Conservation (phyloP, 2,329 filamentous ascomycete genomes). For the Capronia epimyces region DNA sequence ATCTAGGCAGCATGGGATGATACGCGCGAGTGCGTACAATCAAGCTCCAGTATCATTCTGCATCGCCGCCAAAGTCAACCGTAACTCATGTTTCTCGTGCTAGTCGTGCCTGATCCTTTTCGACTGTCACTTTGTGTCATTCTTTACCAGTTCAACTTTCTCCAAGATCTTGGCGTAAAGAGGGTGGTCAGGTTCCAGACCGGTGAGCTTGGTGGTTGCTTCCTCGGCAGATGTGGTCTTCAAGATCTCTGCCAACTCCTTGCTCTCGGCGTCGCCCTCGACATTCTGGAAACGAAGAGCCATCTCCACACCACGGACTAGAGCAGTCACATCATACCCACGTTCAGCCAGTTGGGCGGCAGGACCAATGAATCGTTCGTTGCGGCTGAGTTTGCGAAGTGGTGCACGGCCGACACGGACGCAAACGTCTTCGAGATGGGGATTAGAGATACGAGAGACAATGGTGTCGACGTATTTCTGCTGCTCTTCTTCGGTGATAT, state of each 20-base stretch:
- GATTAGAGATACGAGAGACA: conserved; percentile 87
- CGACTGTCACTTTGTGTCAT: conserved; percentile 35
- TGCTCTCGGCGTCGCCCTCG: conserved; percentile 82
- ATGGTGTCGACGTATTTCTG: conserved; percentile 86
- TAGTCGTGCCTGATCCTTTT: background rate
- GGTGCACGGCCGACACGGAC: conserved; percentile 94
- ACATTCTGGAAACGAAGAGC: conserved; percentile 94
- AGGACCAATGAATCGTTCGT: conserved; percentile 92
- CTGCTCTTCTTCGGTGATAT: conserved; percentile 69
- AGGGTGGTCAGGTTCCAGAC: conserved; percentile 69
- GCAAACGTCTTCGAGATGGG: conserved; percentile 69
- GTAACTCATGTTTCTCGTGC: conserved; percentile 5
- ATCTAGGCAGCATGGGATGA: background rate
- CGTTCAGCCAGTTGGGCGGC: conserved; percentile 82
- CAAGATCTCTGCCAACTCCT: conserved; percentile 79
- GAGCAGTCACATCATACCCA: conserved; percentile 63
- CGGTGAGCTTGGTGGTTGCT: conserved; percentile 74
- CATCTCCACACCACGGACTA: conserved; percentile 83
- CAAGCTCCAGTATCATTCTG: background rate
- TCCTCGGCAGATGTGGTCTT: conserved; percentile 65
- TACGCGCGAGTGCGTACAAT: background rate
- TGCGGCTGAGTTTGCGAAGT: conserved; percentile 85
- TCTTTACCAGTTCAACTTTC: conserved; percentile 77
- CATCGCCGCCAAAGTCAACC: background rate
- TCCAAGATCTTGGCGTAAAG: conserved; percentile 70